These are phyloP conservation scores for Candida takata DNA, from an alignment of 805 yeast species.

Conservation along the genomic window DNA sequence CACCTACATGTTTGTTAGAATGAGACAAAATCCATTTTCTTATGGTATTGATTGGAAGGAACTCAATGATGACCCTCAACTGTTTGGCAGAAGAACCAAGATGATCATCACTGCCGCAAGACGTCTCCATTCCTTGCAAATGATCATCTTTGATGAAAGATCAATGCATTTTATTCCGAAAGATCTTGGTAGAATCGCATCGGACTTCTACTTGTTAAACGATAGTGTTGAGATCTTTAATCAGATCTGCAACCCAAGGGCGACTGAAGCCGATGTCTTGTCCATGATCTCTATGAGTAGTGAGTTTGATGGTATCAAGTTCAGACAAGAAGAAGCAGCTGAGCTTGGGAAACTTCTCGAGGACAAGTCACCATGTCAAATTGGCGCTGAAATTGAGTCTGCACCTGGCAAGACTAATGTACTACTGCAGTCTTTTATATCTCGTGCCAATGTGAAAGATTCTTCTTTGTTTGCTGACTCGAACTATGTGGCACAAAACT, in stretches of 20 bases:
- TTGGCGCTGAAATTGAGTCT: slow-evolving; percentile 68
- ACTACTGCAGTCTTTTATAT: slow-evolving; percentile 80
- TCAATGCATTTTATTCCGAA: slow-evolving; percentile 75
- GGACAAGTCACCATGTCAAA: slow-evolving; percentile 65
- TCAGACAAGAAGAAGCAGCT: slow-evolving; percentile 76
- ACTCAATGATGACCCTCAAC: slow-evolving; percentile 71
- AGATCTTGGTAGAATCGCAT: slow-evolving; percentile 89
- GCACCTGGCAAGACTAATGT: slow-evolving; percentile 84
- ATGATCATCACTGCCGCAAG: slow-evolving; percentile 79
- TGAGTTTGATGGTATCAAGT: slow-evolving; percentile 86
- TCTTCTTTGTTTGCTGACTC: slow-evolving; percentile 82
- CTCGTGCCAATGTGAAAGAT: slow-evolving; percentile 64
- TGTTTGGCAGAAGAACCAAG: slow-evolving; percentile 64
- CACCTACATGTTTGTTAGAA: slow-evolving; percentile 87
- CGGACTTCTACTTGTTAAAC: slow-evolving; percentile 83
- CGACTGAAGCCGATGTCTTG: slow-evolving; percentile 87
- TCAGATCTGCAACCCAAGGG: slow-evolving; percentile 71
- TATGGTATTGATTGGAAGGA: slow-evolving; percentile 91
- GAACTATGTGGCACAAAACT: slow-evolving; percentile 91
- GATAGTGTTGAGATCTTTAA: slow-evolving; percentile 87
- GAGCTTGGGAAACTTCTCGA: slow-evolving; percentile 64
- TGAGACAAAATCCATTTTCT: slow-evolving; percentile 89
- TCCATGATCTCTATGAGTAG: slow-evolving; percentile 87
- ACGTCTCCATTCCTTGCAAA: slow-evolving; percentile 76
- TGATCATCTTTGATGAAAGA: slow-evolving; percentile 87